Percentiles rank a stretch among this genome's conserved stretches.
Conservation (phyloP, 108 stramenopile genomes). For the Skeletonema tropicum region DNA sequence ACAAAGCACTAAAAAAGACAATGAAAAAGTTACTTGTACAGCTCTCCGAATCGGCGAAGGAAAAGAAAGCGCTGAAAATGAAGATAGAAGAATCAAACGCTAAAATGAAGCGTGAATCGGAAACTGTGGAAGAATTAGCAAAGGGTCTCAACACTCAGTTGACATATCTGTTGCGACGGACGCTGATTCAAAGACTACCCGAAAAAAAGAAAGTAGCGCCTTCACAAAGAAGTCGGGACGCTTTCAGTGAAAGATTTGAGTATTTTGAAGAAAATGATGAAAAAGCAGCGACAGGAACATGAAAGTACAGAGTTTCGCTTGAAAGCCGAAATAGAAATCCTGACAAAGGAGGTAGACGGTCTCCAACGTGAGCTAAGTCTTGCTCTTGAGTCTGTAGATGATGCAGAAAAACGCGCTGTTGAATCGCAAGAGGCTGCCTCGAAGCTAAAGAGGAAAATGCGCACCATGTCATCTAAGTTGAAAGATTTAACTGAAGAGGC, state of each 20-base stretch:
- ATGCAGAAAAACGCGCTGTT: constrained; percentile 13
- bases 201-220: constrained; percentile 2
- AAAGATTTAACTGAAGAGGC: constrained; percentile 32
- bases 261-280: constrained; percentile 16
- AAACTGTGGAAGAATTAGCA: background rate
- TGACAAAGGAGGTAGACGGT: constrained; percentile 39
- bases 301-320: constrained; percentile 34
- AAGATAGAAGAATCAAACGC: background rate
- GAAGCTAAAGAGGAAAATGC: constrained; percentile 32
- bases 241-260: constrained; percentile 9
- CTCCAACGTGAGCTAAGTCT: constrained; percentile 34
- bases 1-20: constrained; percentile 44
- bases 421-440: constrained; percentile 19
- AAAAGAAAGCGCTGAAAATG: constrained; percentile 16
- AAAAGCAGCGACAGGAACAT: constrained; percentile 26
- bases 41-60: constrained; percentile 12
- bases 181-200: background rate
- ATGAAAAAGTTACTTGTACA: constrained; percentile 41
- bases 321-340: constrained; percentile 43
- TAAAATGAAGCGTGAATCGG: background rate
- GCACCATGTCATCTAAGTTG: constrained; percentile 14
- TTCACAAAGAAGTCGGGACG: background rate
- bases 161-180: background rate
- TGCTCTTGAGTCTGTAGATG: constrained; percentile 24
- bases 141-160: background rate